Evolutionary conservation across 2,329 filamentous ascomycete genomes (phyloP).

Genomic region (Pezicula neosporulosa): DNA sequence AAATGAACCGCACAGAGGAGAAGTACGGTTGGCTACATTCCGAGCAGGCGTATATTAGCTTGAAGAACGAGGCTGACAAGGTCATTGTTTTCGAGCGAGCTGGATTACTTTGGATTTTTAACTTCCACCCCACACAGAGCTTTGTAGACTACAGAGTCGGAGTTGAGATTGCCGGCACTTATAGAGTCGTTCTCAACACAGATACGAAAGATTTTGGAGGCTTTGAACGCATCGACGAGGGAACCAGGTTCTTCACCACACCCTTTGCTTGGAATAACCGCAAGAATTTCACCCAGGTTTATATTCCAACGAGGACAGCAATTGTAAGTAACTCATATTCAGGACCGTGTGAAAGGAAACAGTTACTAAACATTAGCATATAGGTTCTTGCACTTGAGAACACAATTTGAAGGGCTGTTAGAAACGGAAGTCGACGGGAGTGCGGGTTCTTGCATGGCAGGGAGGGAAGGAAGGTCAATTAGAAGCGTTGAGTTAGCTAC

Average conservation of each 20-base stretch:
- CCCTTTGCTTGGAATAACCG: constrained; percentile 86
- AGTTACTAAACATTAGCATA: constrained; percentile 6
- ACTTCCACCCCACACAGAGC: constrained; percentile 83
- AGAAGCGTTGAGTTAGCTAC: neutral
- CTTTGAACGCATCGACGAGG: constrained; percentile 70
- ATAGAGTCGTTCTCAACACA: constrained; percentile 79
- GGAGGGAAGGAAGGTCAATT: no score
- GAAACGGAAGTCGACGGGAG: neutral
- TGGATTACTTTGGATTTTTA: constrained; percentile 90
- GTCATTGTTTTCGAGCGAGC: constrained; percentile 93
- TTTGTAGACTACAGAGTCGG: constrained; percentile 93
- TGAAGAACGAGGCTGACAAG: constrained; percentile 94
- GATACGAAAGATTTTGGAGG: constrained; percentile 79
- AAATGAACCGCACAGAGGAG: constrained; percentile 84
- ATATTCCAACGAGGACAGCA: constrained; percentile 80
- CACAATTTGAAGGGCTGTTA: constrained; percentile 20
- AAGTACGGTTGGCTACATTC: constrained; percentile 90
- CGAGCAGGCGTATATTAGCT: constrained; percentile 83
- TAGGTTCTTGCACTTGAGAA: constrained; percentile 34
- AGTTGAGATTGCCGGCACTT: constrained; percentile 79
- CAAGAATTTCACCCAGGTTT: constrained; percentile 89
- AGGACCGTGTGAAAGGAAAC: neutral
- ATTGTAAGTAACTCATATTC: constrained; percentile 54
- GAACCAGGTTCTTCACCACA: constrained; percentile 89
- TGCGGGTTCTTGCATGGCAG: no score